These are phyloP conservation scores for Ophiognomonia clavigignenti-juglandacearum DNA, from an alignment of 2,329 filamentous ascomycete genomes.

Conservation along the genomic window DNA sequence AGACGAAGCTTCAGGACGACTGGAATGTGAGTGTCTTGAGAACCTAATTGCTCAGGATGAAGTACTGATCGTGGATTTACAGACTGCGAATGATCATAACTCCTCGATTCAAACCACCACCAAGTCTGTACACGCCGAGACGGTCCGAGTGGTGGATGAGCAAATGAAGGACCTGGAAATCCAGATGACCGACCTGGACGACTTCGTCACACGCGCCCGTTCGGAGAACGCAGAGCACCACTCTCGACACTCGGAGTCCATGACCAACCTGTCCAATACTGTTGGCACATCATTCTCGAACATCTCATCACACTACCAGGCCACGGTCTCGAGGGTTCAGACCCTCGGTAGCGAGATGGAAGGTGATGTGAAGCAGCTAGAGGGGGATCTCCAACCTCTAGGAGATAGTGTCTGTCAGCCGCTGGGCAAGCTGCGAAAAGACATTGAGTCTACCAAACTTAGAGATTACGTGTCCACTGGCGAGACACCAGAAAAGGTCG, in stretches of 20 bases:
- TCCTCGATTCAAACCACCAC: slow-evolving; percentile 79
- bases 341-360: slow-evolving; percentile 65
- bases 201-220: slow-evolving; percentile 79
- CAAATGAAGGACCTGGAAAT: slow-evolving; percentile 81
- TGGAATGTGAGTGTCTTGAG: slow-evolving; percentile 66
- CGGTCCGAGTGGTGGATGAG: slow-evolving; percentile 80
- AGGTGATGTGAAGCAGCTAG: slow-evolving; percentile 52
- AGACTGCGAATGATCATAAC: slow-evolving; percentile 73
- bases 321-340: slow-evolving; percentile 63
- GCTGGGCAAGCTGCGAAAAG: slow-evolving; percentile 64
- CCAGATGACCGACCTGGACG: slow-evolving; percentile 88
- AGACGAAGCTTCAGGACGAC: slow-evolving; percentile 78
- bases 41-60: slow-evolving; percentile 31
- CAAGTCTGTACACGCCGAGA: slow-evolving; percentile 84
- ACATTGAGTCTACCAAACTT: slow-evolving; percentile 60
- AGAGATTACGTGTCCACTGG: slow-evolving; percentile 83
- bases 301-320: slow-evolving; percentile 65
- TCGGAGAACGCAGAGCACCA: slow-evolving; percentile 77
- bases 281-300: slow-evolving; percentile 70
- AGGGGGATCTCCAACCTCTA: slow-evolving; percentile 58
- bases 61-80: slow-evolving; percentile 21
- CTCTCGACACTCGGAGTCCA: slow-evolving; percentile 59
- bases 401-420: slow-evolving; percentile 59
- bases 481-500: slow-evolving; percentile 73
- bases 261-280: slow-evolving; percentile 60